Base-by-base conservation (phyloP, 345 rosid species). In the Eucalyptus shirleyi region DNA sequence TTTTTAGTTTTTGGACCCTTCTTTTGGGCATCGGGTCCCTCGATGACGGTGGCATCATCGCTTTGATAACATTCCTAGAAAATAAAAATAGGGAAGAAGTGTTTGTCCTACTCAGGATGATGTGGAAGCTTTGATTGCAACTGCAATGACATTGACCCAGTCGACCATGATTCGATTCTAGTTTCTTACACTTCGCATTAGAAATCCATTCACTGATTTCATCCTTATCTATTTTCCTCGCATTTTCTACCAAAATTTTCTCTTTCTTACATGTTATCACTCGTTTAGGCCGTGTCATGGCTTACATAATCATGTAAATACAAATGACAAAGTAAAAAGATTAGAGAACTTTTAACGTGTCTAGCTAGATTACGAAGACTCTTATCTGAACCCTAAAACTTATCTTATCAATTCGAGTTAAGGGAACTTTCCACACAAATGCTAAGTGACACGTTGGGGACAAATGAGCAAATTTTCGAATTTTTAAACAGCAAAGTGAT, bases 81-180 rank as follows among this genome's bases (percentile, higher is more conserved):
- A 72, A 50, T 24, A 51, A 30, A n/a, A 77, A 24, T 89, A 77
- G 86, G 45, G 42, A 90, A 93, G 93, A 90, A 91, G 86, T 91
- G 89, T 93, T 93, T 92, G 95, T 94, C 94, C 50, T 91, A 93
- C 95, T 93, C 95, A 92, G 45, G 88, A 86, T 93, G 95, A 94
- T 59, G 92, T 92, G 95, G 94, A 88, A 86, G 37, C 50, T 47
- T 45, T 26, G 50, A 26, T 24, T 47, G 87, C 87, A 49, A 45
- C 55, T 50, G 85, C 17, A 34, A 87, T 89, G 82, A 49, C 59
- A 92, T 91, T 92, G 93, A 91, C 89, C 85, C 9, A 12, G 85
- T 21, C 16, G 47, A 40, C 83, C 47, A 37, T 21, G 42, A 77
- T 77, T 77, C 24, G 45, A 77, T 40, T 77, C 47, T 21, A 40